These are phyloP conservation scores for Dalechampia spathulata DNA, from an alignment of 441 rosid species.

Conservation along the genomic window DNA sequence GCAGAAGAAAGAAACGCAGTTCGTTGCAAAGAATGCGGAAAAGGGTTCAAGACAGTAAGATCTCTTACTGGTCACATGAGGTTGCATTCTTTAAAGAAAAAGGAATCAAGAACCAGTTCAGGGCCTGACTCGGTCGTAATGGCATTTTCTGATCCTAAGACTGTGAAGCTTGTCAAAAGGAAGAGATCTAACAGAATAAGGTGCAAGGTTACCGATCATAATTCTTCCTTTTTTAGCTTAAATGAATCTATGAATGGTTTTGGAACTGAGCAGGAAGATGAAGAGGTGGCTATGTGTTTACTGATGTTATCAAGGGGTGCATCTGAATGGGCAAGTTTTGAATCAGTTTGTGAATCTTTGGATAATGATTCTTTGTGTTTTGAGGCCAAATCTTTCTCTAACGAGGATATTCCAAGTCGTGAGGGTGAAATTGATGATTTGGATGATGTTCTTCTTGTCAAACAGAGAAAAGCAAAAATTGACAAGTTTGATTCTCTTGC, in stretches of 20 bases:
- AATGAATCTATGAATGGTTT: slow-evolving; percentile 28
- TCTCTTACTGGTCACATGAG: slow-evolving; percentile 42
- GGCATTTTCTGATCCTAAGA: slow-evolving; percentile 17
- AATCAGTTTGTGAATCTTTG: slow-evolving; percentile 23
- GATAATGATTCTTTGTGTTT: no score
- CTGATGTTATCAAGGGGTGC: slow-evolving; percentile 50
- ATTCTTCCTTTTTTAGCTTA: slow-evolving; percentile 35
- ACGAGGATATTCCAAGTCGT: no score
- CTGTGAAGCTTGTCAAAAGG: slow-evolving; percentile 27
- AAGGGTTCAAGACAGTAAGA: slow-evolving; percentile 36
- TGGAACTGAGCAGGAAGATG: slow-evolving; percentile 32
- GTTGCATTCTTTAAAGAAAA: slow-evolving; percentile 25
- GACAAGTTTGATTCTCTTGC: slow-evolving; percentile 16
- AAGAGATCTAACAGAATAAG: slow-evolving; percentile 54
- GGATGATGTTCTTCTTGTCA: slow-evolving; percentile 13
- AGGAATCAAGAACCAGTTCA: slow-evolving; percentile 20
- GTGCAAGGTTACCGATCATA: slow-evolving; percentile 29
- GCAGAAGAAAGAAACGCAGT: slow-evolving; percentile 22
- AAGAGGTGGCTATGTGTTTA: slow-evolving; percentile 51
- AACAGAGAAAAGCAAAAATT: slow-evolving; percentile 15
- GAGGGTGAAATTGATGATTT: no score
- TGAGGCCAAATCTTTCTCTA: slow-evolving; percentile 16
- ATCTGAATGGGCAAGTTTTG: slow-evolving; percentile 12
- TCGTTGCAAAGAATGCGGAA: slow-evolving; percentile 47
- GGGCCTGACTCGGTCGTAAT: slow-evolving; percentile 14